Evolutionary conservation across 306 rosid genomes (phyloP).

Genomic region (Sindora glabra): DNA sequence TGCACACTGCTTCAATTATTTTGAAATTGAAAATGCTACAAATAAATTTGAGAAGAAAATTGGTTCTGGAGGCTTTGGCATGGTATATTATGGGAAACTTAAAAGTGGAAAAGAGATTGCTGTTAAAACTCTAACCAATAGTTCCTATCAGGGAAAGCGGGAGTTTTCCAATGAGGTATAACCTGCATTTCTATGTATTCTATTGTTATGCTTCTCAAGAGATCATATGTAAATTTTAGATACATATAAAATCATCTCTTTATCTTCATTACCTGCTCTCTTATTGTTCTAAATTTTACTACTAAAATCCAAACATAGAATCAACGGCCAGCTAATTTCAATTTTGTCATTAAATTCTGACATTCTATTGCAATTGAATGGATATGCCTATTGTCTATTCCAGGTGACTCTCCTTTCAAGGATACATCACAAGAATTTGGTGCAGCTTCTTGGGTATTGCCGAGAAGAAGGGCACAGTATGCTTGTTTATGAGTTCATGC

Average conservation of each 20-base stretch:
- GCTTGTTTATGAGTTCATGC: slow-evolving; percentile 97
- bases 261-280: too few relatives aligned
- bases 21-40: slow-evolving; percentile 82
- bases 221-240: too few relatives aligned
- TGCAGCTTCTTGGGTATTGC: slow-evolving; percentile 85
- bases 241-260: too few relatives aligned
- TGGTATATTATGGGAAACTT: slow-evolving; percentile 73
- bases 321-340: too few relatives aligned
- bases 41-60: slow-evolving; percentile 66
- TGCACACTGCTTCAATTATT: slow-evolving; percentile 66
- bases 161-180: slow-evolving; percentile 96
- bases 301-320: too few relatives aligned
- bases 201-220: too few relatives aligned
- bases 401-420: slow-evolving; percentile 95
- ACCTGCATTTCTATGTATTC: too few relatives aligned
- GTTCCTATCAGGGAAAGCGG: slow-evolving; percentile 91
- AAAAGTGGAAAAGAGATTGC: slow-evolving; percentile 89
- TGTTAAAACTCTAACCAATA: slow-evolving; percentile 66
- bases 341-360: background rate
- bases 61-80: slow-evolving; percentile 95
- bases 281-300: too few relatives aligned
- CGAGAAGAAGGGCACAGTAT: slow-evolving; percentile 76
- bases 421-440: slow-evolving; percentile 95
- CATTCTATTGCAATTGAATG: background rate
- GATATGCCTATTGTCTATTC: slow-evolving; percentile 11